Percentiles rank a stretch among this genome's conserved stretches.
Evolutionary conservation across 192 early-diverging fungal species (phyloP).

Genomic region (Chytriomyces sp.): DNA sequence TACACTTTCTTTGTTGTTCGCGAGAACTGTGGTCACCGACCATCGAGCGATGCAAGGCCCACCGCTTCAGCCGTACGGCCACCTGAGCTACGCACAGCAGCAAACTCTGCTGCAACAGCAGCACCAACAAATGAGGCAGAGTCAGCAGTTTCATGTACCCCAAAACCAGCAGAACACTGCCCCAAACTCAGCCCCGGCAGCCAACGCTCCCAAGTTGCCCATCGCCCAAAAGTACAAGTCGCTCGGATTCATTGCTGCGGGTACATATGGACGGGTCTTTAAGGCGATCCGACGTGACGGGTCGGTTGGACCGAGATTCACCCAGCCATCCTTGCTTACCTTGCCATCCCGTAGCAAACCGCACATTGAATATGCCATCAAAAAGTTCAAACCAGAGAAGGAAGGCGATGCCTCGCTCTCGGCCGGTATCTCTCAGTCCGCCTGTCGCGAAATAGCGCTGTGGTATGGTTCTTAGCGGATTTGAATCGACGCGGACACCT

Average conservation of each 20-base stretch:
- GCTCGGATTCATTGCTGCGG: constrained; percentile 82
- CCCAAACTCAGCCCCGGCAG: neutral
- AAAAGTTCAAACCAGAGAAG: constrained; percentile 96
- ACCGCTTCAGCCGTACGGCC: neutral
- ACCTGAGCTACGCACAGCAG: neutral
- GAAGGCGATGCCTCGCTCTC: constrained; percentile 77
- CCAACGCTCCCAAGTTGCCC: neutral
- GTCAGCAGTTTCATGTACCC: neutral
- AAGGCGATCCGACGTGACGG: constrained; percentile 73
- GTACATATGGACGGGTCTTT: constrained; percentile 96
- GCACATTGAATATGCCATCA: constrained; percentile 82
- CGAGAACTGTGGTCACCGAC: too few relatives aligned
- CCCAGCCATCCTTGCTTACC: constrained; percentile 11
- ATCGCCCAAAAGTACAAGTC: constrained; percentile 48
- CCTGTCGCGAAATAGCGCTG: constrained; percentile 90
- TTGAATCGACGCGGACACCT: too few relatives aligned
- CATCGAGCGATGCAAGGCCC: constrained; percentile 1
- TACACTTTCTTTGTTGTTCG: too few relatives aligned
- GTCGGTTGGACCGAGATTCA: neutral
- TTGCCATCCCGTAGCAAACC: neutral
- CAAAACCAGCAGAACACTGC: neutral
- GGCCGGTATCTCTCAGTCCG: constrained; percentile 90
- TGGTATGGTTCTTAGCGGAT: too few relatives aligned
- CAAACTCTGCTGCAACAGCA: neutral
- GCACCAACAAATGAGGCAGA: neutral